Percentiles rank a stretch among this genome's conserved stretches.
Evolutionary conservation across 169 alveolate species (phyloP).

Genomic region (Plasmodium coatneyi): DNA sequence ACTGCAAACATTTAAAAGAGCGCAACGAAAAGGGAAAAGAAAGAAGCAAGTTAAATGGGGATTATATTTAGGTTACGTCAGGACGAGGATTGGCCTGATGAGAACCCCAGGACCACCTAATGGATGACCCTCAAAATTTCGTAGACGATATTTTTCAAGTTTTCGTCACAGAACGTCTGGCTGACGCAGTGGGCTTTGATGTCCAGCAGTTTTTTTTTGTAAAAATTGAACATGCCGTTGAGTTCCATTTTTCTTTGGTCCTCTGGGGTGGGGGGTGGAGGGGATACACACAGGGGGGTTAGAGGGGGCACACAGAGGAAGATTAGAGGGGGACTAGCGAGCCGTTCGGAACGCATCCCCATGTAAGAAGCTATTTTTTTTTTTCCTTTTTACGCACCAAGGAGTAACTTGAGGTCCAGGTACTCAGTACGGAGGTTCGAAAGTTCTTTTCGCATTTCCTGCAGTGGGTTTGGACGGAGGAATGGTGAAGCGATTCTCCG

Average conservation of each 20-base stretch:
- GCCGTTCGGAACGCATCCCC: background rate
- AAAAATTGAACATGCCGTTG: slow-evolving; percentile 31
- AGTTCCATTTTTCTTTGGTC: slow-evolving; percentile 61
- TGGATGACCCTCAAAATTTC: slow-evolving; percentile 66
- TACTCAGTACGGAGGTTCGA: slow-evolving; percentile 42
- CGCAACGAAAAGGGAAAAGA: background rate
- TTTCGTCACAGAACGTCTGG: slow-evolving; percentile 66
- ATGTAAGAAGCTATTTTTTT: background rate
- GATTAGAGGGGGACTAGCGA: too few relatives aligned
- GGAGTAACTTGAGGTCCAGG: slow-evolving; percentile 36
- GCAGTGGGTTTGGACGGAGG: background rate
- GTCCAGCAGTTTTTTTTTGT: slow-evolving; percentile 46
- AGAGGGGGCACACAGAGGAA: background rate
- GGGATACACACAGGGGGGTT: background rate
- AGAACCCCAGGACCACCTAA: background rate
- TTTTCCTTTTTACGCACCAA: slow-evolving; percentile 1
- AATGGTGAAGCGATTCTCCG: background rate
- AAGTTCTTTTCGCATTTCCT: slow-evolving; percentile 63
- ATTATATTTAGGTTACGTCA: too few relatives aligned
- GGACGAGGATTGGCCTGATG: background rate
- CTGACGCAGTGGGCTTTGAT: slow-evolving; percentile 55
- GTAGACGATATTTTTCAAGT: slow-evolving; percentile 59
- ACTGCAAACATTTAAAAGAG: background rate
- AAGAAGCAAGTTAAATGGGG: background rate
- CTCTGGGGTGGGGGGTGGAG: background rate